Conservation (phyloP, 768 basidiomycete species). For the Boletus tomentosulus region DNA sequence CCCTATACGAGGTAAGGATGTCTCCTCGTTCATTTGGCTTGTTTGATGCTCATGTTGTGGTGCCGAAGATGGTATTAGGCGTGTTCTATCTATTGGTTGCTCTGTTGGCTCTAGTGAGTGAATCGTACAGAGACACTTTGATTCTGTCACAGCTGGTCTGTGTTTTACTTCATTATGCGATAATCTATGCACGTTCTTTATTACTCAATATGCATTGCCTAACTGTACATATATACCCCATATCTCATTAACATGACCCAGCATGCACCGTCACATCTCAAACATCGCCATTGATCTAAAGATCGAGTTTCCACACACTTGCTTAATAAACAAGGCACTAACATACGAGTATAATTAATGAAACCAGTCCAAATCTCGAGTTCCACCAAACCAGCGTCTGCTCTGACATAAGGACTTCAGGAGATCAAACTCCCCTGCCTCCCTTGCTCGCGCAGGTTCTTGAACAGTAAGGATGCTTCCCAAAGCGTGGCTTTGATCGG, state of each 20-base stretch:
- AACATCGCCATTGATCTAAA: not conserved
- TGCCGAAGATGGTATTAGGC: constrained; percentile 26
- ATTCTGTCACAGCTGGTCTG: not conserved
- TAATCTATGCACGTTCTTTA: not conserved
- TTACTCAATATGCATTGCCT: not conserved
- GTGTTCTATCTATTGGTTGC: constrained; percentile 22
- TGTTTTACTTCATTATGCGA: not conserved
- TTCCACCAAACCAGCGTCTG: not conserved
- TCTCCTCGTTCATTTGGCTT: not conserved
- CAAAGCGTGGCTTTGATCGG: constrained; percentile 29
- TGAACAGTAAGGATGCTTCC: constrained; percentile 33
- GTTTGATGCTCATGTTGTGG: constrained; percentile 3
- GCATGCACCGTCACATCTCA: not conserved
- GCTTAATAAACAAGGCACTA: constrained; percentile 5
- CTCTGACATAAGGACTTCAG: not conserved
- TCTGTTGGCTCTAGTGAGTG: constrained; percentile 8
- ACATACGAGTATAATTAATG: constrained; percentile 23
- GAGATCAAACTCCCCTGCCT: constrained; percentile 12
- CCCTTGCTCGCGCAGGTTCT: constrained; percentile 29
- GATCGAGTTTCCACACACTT: not conserved
- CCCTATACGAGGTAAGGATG: constrained; percentile 14
- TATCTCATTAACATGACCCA: not conserved
- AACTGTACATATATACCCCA: not conserved
- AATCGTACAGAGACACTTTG: not conserved
- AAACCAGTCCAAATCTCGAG: not conserved